Evolutionary conservation across 164 flowering plant genomes (phyloP), one percentile per base, ranked within the genome.

Genomic region (Houttuynia cordata): DNA sequence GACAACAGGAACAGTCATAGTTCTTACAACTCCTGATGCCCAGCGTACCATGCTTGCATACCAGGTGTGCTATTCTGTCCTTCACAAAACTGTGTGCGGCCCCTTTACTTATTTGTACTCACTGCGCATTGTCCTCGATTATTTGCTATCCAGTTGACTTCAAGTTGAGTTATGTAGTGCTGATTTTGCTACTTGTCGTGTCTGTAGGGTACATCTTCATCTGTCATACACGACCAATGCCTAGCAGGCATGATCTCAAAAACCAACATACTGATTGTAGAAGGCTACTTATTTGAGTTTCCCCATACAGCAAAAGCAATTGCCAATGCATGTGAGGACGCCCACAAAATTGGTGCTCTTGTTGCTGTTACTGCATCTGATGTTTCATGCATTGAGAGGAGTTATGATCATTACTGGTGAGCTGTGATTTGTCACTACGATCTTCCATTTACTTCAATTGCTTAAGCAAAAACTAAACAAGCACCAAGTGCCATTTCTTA

Each of bases 21-120:
- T 93, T 56, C 86, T 93, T 66, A 93, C 98, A n/a, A 93, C 98
- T 62, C 85, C 97, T 17, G 98, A 93, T 80, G 98, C 98, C 25
- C 97, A 90, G 66, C 88, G 98, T 14, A 86, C 98, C 52, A 93
- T 93, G 98, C 96, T 90, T 72, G 83, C 98, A 14, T 90, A 86
- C 75, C 97, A 82, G 91, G 98, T 92, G 3, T 14, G 14, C 23
- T 54, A 13, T 17, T 23, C 18, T 30, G 21, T 8, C 14, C 24
- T 53, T 53, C 37, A 54, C 17, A 24, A 14, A 52, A 10, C 34
- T 45, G 17, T 45, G 17, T n/a, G 49, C 49, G 1, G 49, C 17
- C 12, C 14, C 13, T 45, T 45, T 17, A 12, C 17, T 45, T 17
- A 45, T 45, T 45, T 45, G 2, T 12, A 45, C 3, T 45, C 49